Base-by-base conservation (phyloP, 768 basidiomycete species). In the Collybia mongolica region DNA sequence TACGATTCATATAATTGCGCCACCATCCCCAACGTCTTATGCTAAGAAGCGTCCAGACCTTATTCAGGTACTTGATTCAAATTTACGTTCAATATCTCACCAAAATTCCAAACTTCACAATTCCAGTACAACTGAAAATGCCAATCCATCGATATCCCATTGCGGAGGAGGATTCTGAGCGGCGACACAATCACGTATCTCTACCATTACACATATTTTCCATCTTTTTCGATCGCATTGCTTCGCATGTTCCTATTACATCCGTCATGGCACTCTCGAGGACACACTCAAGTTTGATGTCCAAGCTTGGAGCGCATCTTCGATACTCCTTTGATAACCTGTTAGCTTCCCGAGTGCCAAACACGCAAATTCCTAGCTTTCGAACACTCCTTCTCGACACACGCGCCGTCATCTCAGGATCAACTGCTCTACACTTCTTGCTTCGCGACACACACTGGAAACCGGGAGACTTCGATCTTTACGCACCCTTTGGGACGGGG, bases 321-420 rank as follows among this genome's bases (percentile, higher is more conserved):
- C 26, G 49, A 14, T 26, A 49, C 39, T 51, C 49, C 18, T 47
- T 54, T 45, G 53, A 51, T 47, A 39, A 39, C 12, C 15, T 54
- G 36, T 45, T 54, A 19, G 35, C 40, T 46, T 54, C 49, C 24
- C 44, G 46, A 42, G 43, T 55, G 39, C 45, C 54, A 5, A 18
- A 24, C 18, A 5, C 6, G 19, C 48, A 48, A 8, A 38, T 51
- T 9, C 20, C n/a, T 29, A 32, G 38, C 29, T 55, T 55, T 46
- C 42, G 46, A 26, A 11, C 41, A n/a, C 49, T 55, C 17, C 54
- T 51, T 46, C 50, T 44, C 15, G 38, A 42, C n/a, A 55, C 54
- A 42, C 54, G 54, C 14, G 54, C 54, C 19, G 50, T 39, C 5
- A 51, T 55, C 28, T 55, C 54, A 20, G 54, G 54, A 5, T 55